Evolutionary conservation across 2,329 filamentous ascomycete species (phyloP), one percentile per base, ranked within the genome.

Genomic region (Pezizomycotina sp.): DNA sequence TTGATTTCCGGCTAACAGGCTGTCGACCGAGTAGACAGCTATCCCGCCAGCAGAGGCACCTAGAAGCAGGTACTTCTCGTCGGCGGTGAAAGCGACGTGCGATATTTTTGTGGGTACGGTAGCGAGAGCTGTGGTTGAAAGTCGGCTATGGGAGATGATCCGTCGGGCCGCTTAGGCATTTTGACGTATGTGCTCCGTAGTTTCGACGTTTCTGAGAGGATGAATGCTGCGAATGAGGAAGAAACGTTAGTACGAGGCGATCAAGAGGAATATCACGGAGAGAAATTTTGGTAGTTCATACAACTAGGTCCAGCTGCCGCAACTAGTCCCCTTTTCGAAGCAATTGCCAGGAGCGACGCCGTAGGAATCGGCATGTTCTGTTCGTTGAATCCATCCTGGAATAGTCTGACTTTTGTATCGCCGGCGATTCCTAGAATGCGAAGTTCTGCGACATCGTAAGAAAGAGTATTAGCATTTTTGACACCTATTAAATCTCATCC

Each of bases 61-160:
- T 16, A 93, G 63, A 22, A 92, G 69, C 42, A 98, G 62, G 49
- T 77, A 82, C 49, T 71, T 72, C 54, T 93, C 91, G 51, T 91
- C 80, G n/a, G 80, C 70, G 1, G 82, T 86, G 56, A 98, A 98
- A 10, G 76, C 74, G 13, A 98, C 65, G 56, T 98, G 89, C 7
- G 82, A 91, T 35, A 92, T 69, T 49, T 77, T 74, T 52, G 73
- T 68, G 6, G 78, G 70, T 51, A 91, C 2, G 73, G 63, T 5
- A 95, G 67, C 41, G 66, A 76, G 33, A 79, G 62, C 54, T 86
- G 72, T 3, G 84, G 77, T 42, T 71, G 62, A 51, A 91, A 91
- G 8, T 65, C 54, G 45, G 77, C 72, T 36, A 77, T 61, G 44
- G 75, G 73, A 48, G 62, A 66, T 39, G 65, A 59, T 46, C 71